phyloP scores from a whole-genome alignment of 345 rosid species.

The Viola odorata region DNA sequence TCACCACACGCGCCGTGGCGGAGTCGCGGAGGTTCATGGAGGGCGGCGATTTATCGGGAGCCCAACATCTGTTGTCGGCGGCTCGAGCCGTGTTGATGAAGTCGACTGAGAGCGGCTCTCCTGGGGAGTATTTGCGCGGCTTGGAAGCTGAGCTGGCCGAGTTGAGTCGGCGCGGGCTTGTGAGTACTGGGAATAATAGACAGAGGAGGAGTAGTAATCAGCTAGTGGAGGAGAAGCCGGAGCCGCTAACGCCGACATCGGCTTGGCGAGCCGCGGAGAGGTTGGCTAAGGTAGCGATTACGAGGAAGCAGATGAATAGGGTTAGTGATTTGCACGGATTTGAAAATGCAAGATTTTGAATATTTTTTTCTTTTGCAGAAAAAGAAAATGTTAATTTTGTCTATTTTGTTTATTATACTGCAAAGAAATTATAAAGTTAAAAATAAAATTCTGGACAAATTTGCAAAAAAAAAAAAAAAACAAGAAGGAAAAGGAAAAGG shows the following conservation, averaged over 20 bases:
- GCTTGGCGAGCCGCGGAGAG: conserved; percentile 92
- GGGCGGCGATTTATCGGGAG: conserved; percentile 46
- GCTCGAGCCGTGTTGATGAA: conserved; percentile 65
- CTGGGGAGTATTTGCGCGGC: conserved; percentile 44
- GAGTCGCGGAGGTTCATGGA: conserved; percentile 67
- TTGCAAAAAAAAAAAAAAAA: conserved; percentile 11
- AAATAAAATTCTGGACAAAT: background rate
- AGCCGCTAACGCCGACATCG: conserved; percentile 80
- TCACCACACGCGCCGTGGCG: conserved; percentile 63
- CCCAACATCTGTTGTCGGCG: conserved; percentile 55
- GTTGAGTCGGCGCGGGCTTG: conserved; percentile 34
- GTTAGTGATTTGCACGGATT: conserved; percentile 96
- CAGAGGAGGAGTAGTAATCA: conserved; percentile 17
- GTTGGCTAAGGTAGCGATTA: conserved; percentile 81
- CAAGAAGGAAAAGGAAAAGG: background rate
- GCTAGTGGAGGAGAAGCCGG: conserved; percentile 40
- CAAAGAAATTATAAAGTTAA: conserved; percentile 5
- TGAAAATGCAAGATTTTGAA: conserved; percentile 88
- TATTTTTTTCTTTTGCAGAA: background rate
- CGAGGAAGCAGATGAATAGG: conserved; percentile 87
- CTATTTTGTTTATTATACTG: background rate
- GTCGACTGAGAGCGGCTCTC: conserved; percentile 30
- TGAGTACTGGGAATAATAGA: conserved; percentile 13
- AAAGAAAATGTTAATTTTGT: background rate
- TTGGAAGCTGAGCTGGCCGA: conserved; percentile 64